Evolutionary conservation across 2,329 filamentous ascomycete species (phyloP).

Genomic region (Neoascochyta sp.): DNA sequence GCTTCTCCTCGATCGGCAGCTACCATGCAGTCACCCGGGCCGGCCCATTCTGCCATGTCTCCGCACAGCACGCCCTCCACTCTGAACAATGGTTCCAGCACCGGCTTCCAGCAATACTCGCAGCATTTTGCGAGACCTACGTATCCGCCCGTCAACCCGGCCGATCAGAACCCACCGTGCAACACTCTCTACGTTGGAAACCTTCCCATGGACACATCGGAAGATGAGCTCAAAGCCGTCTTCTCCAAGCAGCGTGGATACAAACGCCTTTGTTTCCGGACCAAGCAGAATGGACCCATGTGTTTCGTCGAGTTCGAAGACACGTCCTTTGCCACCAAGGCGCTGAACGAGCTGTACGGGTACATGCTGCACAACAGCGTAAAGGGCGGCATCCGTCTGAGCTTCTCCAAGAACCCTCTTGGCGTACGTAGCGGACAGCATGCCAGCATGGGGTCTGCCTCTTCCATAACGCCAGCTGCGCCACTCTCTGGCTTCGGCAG

Average conservation of each 20-base stretch:
- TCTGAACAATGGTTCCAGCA: slow-evolving; percentile 49
- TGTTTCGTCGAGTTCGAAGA: slow-evolving; percentile 99
- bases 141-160: slow-evolving; percentile 85
- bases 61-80: slow-evolving; percentile 57
- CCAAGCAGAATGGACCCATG: slow-evolving; percentile 94
- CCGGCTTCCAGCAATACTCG: slow-evolving; percentile 54
- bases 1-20: slow-evolving; percentile 48
- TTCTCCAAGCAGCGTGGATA: slow-evolving; percentile 94
- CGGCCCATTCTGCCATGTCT: slow-evolving; percentile 40
- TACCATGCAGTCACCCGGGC: slow-evolving; percentile 50
- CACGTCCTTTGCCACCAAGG: slow-evolving; percentile 84
- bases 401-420: slow-evolving; percentile 95
- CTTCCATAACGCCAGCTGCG: slow-evolving; percentile 49
- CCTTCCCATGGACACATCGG: slow-evolving; percentile 83
- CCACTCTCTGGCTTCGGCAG: slow-evolving; percentile 57
- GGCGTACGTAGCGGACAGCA: slow-evolving; percentile 79
- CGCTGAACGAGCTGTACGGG: slow-evolving; percentile 85
- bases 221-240: slow-evolving; percentile 90
- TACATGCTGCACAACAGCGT: slow-evolving; percentile 82
- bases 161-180: slow-evolving; percentile 94
- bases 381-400: slow-evolving; percentile 90
- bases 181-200: slow-evolving; percentile 99
- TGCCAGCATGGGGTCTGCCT: slow-evolving; percentile 50
- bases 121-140: slow-evolving; percentile 61
- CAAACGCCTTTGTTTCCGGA: slow-evolving; percentile 90